These are phyloP conservation scores for Platismatia glauca DNA, from an alignment of 495 filamentous ascomycete genomes.

Conservation along the genomic window DNA sequence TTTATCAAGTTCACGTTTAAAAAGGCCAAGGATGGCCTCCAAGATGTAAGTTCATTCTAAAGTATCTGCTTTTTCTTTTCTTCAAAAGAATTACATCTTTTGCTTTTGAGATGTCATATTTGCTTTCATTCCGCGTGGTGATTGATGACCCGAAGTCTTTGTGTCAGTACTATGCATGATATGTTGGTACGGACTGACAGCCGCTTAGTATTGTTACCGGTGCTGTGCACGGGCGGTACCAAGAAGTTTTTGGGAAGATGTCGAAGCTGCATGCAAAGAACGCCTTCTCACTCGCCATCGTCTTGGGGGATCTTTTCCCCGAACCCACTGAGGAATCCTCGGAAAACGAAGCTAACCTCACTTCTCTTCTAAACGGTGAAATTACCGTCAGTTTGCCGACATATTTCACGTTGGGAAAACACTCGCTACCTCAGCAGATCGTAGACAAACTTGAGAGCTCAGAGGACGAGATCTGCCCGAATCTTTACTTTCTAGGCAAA, in stretches of 20 bases:
- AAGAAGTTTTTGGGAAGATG: constrained; percentile 66
- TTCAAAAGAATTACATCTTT: background rate
- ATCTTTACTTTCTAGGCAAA: constrained; percentile 81
- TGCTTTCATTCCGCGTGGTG: no score
- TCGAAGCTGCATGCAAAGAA: constrained; percentile 73
- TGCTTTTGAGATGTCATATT: no score
- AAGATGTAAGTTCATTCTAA: constrained; percentile 52
- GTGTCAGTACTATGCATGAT: background rate
- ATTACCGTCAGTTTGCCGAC: constrained; percentile 68
- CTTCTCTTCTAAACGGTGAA: constrained; percentile 56
- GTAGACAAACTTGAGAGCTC: constrained; percentile 60
- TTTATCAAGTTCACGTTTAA: background rate
- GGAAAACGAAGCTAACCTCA: constrained; percentile 49
- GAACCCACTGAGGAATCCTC: constrained; percentile 29
- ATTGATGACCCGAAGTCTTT: no score
- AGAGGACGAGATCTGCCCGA: constrained; percentile 75
- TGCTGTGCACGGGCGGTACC: constrained; percentile 63
- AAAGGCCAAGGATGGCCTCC: constrained; percentile 44
- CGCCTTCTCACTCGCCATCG: constrained; percentile 71
- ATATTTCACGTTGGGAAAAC: constrained; percentile 74
- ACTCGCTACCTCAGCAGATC: constrained; percentile 56
- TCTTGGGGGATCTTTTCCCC: constrained; percentile 74
- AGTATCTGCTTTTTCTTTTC: background rate
- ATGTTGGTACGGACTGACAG: background rate
- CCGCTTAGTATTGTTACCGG: constrained; percentile 66